Conservation (phyloP, 352 stramenopile genomes). For the Phytopythium delawarense region DNA sequence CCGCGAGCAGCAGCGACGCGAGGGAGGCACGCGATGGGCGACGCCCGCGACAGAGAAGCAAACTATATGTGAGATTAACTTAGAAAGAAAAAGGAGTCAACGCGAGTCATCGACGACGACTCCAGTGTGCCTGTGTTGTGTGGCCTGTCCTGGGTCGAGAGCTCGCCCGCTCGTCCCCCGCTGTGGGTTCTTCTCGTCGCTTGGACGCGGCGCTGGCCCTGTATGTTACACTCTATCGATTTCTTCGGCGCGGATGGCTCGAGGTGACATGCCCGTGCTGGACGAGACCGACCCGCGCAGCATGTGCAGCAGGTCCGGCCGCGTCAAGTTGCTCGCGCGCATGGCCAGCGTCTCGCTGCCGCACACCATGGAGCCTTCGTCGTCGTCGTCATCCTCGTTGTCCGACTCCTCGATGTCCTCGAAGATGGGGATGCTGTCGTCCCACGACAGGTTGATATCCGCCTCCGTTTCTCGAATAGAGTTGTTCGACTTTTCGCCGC, state of each 20-base stretch:
- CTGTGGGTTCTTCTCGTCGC: slow-evolving; percentile 3
- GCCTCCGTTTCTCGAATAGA: slow-evolving; percentile 85
- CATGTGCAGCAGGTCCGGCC: slow-evolving; percentile 57
- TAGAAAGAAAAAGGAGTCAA: slow-evolving; percentile 1
- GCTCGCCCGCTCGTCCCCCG: background rate
- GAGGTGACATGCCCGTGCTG: slow-evolving; percentile 19
- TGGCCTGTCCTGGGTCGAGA: background rate
- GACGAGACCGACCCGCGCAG: slow-evolving; percentile 39
- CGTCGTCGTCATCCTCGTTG: slow-evolving; percentile 27
- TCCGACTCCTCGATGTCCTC: slow-evolving; percentile 52
- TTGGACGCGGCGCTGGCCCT: slow-evolving; percentile 2
- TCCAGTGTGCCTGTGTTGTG: background rate
- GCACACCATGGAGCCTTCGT: slow-evolving; percentile 42
- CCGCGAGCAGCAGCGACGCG: background rate
- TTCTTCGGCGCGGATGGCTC: slow-evolving; percentile 38
- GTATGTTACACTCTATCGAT: slow-evolving; percentile 67
- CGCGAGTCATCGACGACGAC: background rate
- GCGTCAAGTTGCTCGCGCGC: slow-evolving; percentile 51
- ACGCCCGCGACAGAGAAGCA: background rate
- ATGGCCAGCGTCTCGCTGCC: slow-evolving; percentile 42
- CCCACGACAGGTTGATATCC: slow-evolving; percentile 61
- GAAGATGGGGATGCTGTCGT: slow-evolving; percentile 72
- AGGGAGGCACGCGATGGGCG: background rate
- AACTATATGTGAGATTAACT: slow-evolving; percentile 10
- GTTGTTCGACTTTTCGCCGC: slow-evolving; percentile 60